Evolutionary conservation across 2,329 filamentous ascomycete species (phyloP).

Genomic region (Aspergillus sp.): DNA sequence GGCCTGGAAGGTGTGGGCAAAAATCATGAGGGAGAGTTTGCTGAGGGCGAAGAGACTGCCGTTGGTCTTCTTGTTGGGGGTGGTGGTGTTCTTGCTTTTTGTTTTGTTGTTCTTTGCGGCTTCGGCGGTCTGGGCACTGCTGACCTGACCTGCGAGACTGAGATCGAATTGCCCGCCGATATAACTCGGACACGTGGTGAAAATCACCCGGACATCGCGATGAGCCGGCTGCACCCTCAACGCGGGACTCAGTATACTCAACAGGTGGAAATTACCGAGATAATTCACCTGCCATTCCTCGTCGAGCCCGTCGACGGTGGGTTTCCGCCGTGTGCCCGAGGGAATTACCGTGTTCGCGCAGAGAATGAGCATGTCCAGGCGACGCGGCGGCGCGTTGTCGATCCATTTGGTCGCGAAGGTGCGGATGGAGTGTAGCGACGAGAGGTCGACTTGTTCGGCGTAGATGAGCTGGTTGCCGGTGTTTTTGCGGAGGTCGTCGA

Average conservation of each 20-base stretch:
- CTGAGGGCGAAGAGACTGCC: constrained; percentile 52
- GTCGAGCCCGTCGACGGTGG: constrained; percentile 74
- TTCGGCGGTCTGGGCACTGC: background rate
- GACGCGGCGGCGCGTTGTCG: constrained; percentile 80
- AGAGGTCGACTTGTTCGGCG: constrained; percentile 86
- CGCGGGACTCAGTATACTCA: constrained; percentile 84
- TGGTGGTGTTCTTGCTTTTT: constrained; percentile 28
- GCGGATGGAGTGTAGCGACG: constrained; percentile 81
- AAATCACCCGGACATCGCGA: constrained; percentile 79
- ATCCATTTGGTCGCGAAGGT: constrained; percentile 97
- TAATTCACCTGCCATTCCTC: constrained; percentile 93
- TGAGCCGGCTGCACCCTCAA: constrained; percentile 87
- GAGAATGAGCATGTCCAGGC: constrained; percentile 83
- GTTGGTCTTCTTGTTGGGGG: constrained; percentile 8
- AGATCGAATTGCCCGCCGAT: constrained; percentile 62
- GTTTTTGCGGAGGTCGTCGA: constrained; percentile 71
- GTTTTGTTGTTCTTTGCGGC: constrained; percentile 24
- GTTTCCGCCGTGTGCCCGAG: constrained; percentile 42
- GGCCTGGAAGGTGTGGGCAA: constrained; percentile 85
- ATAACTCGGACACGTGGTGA: constrained; percentile 82
- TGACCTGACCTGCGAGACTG: constrained; percentile 17
- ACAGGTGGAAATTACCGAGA: constrained; percentile 86
- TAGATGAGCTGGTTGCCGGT: constrained; percentile 85
- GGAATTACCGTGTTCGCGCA: constrained; percentile 68
- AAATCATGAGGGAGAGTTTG: constrained; percentile 74